phyloP scores from a whole-genome alignment of 495 filamentous ascomycete genomes.

The Neurospora sp. region DNA sequence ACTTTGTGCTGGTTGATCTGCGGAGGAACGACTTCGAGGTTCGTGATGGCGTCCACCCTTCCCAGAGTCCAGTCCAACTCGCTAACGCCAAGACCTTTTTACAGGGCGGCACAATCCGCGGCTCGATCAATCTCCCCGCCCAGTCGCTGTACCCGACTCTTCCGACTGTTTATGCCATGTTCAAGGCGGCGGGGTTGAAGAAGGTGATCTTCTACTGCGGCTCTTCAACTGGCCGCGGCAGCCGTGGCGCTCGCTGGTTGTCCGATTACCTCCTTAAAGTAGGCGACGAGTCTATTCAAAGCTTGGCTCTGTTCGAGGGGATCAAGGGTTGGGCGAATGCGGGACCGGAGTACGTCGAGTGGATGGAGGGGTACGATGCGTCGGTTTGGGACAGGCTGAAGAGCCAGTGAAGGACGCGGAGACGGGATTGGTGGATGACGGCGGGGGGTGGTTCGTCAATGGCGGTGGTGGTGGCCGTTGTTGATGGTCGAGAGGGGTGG shows the following conservation, averaged over 20 bases:
- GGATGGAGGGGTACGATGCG: slow-evolving; percentile 51
- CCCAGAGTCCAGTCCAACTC: neutral
- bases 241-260: slow-evolving; percentile 55
- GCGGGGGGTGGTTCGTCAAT: neutral
- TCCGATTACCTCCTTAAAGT: slow-evolving; percentile 46
- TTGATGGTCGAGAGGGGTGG: neutral
- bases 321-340: slow-evolving; percentile 55
- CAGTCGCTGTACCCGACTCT: slow-evolving; percentile 53
- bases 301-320: slow-evolving; percentile 47
- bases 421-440: neutral
- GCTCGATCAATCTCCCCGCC: slow-evolving; percentile 62
- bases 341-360: slow-evolving; percentile 43
- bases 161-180: slow-evolving; percentile 44
- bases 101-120: slow-evolving; percentile 58
- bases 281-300: slow-evolving; percentile 36
- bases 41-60: slow-evolving; percentile 1
- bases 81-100: neutral
- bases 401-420: neutral
- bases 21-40: slow-evolving; percentile 54
- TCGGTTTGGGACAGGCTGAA: slow-evolving; percentile 29
- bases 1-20: slow-evolving; percentile 55
- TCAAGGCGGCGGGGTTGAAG: slow-evolving; percentile 37
- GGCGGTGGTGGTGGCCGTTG: neutral
- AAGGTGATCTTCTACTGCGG: slow-evolving; percentile 61
- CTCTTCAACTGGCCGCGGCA: slow-evolving; percentile 57